Base-by-base conservation (phyloP, 192 early-diverging fungal genomes). In the Phlyctochytrium arcticum region DNA sequence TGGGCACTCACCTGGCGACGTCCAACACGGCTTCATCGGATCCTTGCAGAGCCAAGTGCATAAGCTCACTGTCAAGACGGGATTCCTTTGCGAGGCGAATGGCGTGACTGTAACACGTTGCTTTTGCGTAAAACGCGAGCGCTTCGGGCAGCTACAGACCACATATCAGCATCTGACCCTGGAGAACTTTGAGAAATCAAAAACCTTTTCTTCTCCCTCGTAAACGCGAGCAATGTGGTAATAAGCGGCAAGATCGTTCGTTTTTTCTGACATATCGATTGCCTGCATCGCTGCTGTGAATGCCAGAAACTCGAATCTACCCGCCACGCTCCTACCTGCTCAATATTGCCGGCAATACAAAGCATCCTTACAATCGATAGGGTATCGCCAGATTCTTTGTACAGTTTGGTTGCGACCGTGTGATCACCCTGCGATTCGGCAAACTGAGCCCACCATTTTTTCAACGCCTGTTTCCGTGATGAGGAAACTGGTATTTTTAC, bases 391-490 rank as follows among this genome's bases (percentile, higher is more conserved):
- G 73, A 56, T 37, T 48, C 42, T 24, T 78, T 71, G 60, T 85
- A 85, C 51, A 69, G 72, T 49, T 73, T 74, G 21, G 80, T 27
- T 4, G 83, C 80, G 21, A 59, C 67, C 3, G 46, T 57, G 26
- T 62, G 32, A 58, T 84, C 72, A 10, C 67, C 70, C 6, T 71
- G 53, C 9, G 60, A 63, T 57, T 85, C 83, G 31, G 60, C 59
- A 62, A 81, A 80, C 67, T 85, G 81, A 9, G 74, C 83, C 77
- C 77, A 81, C 83, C 83, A 85, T 48, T 73, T 76, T 31, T 71
- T 73, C 6, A 81, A 59, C 7, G 48, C 23, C 65, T 69, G n/a
- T n/a, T n/a, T n/a, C n/a, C n/a, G n/a, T n/a, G n/a, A n/a, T n/a
- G n/a, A n/a, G n/a, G n/a, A n/a, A n/a, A n/a, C n/a, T n/a, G n/a